These are phyloP conservation scores for Buxus sempervirens DNA, from an alignment of 164 flowering plant genomes.

Conservation along the genomic window DNA sequence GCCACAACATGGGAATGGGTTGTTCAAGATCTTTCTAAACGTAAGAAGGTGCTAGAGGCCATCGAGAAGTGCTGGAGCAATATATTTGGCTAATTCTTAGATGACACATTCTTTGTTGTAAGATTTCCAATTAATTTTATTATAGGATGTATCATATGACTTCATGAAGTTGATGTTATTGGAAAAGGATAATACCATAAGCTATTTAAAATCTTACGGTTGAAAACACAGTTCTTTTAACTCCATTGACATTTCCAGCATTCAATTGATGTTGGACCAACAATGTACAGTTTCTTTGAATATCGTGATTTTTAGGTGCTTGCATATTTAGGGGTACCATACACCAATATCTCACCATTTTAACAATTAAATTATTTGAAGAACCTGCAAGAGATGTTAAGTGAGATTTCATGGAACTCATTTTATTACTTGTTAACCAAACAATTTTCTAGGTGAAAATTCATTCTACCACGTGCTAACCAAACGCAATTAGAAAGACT, in stretches of 20 bases:
- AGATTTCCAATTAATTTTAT: conserved; percentile 8
- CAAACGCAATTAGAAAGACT: too few relatives aligned
- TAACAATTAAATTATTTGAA: too few relatives aligned
- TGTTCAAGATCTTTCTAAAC: conserved; percentile 52
- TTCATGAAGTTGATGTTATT: conserved; percentile 6
- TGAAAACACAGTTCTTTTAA: neutral
- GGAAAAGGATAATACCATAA: neutral
- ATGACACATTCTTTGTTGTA: conserved; percentile 20
- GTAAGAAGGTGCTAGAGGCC: conserved; percentile 41
- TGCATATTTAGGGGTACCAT: too few relatives aligned
- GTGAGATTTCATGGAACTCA: too few relatives aligned
- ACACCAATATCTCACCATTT: too few relatives aligned
- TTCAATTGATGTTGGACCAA: neutral
- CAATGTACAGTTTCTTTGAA: too few relatives aligned
- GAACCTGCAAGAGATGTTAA: too few relatives aligned
- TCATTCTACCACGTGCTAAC: too few relatives aligned
- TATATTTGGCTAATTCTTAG: conserved; percentile 28
- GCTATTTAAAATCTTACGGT: neutral
- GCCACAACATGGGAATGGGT: conserved; percentile 61
- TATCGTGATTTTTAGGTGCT: too few relatives aligned
- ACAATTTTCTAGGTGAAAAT: too few relatives aligned
- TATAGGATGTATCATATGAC: conserved; percentile 13
- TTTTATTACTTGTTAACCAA: too few relatives aligned
- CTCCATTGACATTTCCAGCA: neutral
- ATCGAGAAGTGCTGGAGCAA: conserved; percentile 55